Base-by-base conservation (phyloP, 1,284 basidiomycete species). In the Ustilago tritici region DNA sequence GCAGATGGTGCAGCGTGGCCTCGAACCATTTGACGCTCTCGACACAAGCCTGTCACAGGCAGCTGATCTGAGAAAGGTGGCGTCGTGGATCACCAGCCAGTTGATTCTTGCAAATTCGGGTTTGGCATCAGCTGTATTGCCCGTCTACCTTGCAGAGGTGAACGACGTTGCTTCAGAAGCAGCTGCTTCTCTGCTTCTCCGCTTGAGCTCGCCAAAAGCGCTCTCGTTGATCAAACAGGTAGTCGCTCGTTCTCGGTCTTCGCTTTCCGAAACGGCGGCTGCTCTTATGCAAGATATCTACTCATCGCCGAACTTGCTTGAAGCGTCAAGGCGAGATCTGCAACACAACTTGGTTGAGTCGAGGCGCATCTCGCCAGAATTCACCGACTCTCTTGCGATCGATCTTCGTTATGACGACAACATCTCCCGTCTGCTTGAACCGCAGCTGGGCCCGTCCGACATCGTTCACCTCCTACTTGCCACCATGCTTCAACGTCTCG, bases 351-450 rank as follows among this genome's bases (percentile, higher is more conserved):
- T 65, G 58, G 58, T 61, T 23, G 38, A 58, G n/a, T 34, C 61
- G 19, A 17, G 47, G 1, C 65, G 59, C 28, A 32, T 68, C 49
- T 55, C 62, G 19, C 59, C 34, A n/a, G 62, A 68, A n/a, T 32
- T 73, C n/a, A 46, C 40, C n/a, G 52, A 65, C n/a, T 23, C 35
- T 4, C 53, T 76, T 11, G 54, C 69, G 6, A 36, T 65, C 23
- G 73, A 76, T 19, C 61, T 71, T 7, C 73, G 73, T n/a, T 76
- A 76, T 47, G 73, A 76, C 19, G 64, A 63, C 56, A 70, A 76
- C 15, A 56, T 76, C 17, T 38, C 52, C 10, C 54, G 40, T 17
- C 38, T 76, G 15, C 56, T 76, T 15, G 57, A 56, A 14, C 34
- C 65, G 23, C 40, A 64, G 11, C 17, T 28, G 9, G n/a, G 23